Conservation (phyloP, 805 yeast genomes). For the Suhomyces kilbournensis region DNA sequence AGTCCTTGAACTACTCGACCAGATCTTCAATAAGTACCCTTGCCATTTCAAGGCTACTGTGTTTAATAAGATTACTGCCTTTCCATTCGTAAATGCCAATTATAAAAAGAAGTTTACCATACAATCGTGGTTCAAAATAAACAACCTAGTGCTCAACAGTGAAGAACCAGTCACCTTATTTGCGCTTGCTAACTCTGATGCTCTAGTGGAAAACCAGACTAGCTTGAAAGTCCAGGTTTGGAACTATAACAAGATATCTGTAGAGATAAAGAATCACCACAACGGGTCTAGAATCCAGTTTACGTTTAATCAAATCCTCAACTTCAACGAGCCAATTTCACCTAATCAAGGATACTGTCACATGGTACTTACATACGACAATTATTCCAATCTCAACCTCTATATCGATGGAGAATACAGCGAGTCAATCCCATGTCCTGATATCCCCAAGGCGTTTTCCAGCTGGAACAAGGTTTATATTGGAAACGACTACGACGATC, state of each 20-base stretch:
- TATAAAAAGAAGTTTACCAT: conserved; percentile 29
- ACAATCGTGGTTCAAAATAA: conserved; percentile 40
- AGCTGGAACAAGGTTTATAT: conserved; percentile 37
- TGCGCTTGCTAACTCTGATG: conserved; percentile 25
- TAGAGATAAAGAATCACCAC: conserved; percentile 24
- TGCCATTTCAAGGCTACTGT: conserved; percentile 28
- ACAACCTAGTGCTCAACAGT: conserved; percentile 4
- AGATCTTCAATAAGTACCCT: conserved; percentile 19
- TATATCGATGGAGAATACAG: conserved; percentile 50
- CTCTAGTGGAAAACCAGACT: conserved; percentile 14
- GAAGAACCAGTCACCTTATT: conserved; percentile 19
- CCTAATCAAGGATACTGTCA: conserved; percentile 24
- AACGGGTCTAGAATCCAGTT: conserved; percentile 27
- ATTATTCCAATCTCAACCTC: conserved; percentile 38
- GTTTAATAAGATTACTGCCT: conserved; percentile 20
- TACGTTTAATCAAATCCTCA: conserved; percentile 31
- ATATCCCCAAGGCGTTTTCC: conserved; percentile 22
- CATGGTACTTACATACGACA: conserved; percentile 37
- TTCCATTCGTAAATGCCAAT: conserved; percentile 19
- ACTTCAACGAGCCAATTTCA: conserved; percentile 9
- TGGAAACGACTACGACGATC: conserved; percentile 18
- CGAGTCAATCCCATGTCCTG: conserved; percentile 41
- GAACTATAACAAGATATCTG: conserved; percentile 27
- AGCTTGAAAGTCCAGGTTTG: conserved; percentile 27
- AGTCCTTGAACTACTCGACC: conserved; percentile 21